Conservation (phyloP, 148 eudicot species). For the Mesembryanthemum crystallinum region DNA sequence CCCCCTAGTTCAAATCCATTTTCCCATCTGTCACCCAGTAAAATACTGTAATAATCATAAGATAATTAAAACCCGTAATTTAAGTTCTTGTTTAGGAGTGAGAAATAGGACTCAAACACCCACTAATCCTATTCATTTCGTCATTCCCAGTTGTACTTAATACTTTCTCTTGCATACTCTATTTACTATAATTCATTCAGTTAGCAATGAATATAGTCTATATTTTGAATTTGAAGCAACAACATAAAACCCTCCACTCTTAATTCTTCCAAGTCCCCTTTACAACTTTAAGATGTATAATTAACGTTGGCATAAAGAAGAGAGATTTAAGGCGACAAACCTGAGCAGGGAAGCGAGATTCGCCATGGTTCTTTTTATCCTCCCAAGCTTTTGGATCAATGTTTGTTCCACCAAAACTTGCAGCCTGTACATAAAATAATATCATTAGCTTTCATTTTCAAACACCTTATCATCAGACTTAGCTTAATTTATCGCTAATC, state of each 20-base stretch:
- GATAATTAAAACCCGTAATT: too few species aligned
- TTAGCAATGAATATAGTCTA: too few species aligned
- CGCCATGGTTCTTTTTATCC: conserved; percentile 96
- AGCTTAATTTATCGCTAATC: conserved; percentile 1
- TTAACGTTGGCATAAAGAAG: not conserved
- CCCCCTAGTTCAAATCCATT: not conserved
- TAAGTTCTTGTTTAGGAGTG: too few species aligned
- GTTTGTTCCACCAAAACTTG: conserved; percentile 96
- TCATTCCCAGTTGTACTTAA: too few species aligned
- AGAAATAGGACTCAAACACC: too few species aligned
- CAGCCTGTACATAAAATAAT: conserved; percentile 55
- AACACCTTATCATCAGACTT: not conserved
- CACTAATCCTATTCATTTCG: too few species aligned
- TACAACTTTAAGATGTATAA: not conserved
- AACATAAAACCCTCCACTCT: not conserved
- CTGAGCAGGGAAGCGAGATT: conserved; percentile 99
- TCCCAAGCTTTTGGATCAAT: conserved; percentile 97
- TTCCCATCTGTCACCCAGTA: not conserved
- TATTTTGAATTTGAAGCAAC: not conserved
- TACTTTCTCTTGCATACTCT: too few species aligned
- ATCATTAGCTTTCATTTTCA: not conserved
- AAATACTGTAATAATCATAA: too few species aligned
- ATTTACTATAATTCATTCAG: too few species aligned
- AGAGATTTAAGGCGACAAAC: conserved; percentile 28
- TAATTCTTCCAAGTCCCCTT: not conserved